phyloP scores from a whole-genome alignment of 768 basidiomycete genomes.

The Boletus bicolor region DNA sequence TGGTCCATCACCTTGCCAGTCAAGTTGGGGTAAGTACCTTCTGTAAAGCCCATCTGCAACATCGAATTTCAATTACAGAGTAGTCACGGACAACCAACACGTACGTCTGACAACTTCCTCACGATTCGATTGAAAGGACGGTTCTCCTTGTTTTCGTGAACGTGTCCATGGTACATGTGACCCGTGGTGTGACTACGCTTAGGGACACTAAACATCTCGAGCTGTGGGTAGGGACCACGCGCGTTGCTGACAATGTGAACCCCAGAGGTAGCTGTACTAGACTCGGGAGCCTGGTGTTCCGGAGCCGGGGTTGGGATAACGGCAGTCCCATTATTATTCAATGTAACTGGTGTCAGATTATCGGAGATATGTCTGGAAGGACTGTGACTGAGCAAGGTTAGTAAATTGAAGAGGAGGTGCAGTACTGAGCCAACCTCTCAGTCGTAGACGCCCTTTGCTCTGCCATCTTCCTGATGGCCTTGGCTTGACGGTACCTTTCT shows the following conservation, averaged over 20 bases:
- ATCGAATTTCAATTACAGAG: conserved; percentile 10
- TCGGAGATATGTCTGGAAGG: conserved; percentile 28
- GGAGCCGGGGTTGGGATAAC: conserved; percentile 3
- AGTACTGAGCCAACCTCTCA: conserved; percentile 25
- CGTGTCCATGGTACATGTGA: conserved; percentile 21
- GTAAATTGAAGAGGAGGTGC: neutral
- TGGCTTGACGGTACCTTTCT: conserved; percentile 60
- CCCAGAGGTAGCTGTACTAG: conserved; percentile 16
- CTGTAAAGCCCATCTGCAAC: conserved; percentile 71
- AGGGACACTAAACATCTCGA: conserved; percentile 63
- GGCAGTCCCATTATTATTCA: conserved; percentile 1
- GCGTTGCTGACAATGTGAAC: conserved; percentile 62
- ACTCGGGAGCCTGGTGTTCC: conserved; percentile 16
- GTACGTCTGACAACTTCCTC: conserved; percentile 60
- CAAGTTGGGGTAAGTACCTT: conserved; percentile 52
- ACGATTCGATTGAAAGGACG: conserved; percentile 51
- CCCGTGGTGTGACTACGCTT: conserved; percentile 36
- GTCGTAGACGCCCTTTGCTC: conserved; percentile 27
- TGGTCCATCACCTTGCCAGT: conserved; percentile 48
- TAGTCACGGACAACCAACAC: conserved; percentile 23
- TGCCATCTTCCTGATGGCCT: conserved; percentile 46
- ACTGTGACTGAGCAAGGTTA: conserved; percentile 13
- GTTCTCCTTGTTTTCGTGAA: conserved; percentile 25
- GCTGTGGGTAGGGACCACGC: conserved; percentile 54
- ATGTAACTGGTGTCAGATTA: conserved; percentile 10